Percentiles rank a stretch among this genome's conserved stretches.
Evolutionary conservation across 768 basidiomycete genomes (phyloP).

Genomic region (Russula emetica): DNA sequence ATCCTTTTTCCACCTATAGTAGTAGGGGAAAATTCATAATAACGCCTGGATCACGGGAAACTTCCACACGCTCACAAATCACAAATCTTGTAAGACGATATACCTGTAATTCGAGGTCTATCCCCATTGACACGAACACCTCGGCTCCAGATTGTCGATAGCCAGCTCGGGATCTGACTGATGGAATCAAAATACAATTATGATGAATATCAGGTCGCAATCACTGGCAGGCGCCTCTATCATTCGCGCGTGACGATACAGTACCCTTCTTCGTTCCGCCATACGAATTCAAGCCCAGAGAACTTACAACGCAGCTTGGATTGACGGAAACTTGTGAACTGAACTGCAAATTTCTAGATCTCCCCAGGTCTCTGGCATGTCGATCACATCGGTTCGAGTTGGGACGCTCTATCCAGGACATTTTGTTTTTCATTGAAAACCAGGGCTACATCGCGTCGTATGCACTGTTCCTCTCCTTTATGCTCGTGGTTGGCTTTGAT

Average conservation of each 20-base stretch:
- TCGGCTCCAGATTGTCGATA: constrained; percentile 94
- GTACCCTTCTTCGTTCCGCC: constrained; percentile 93
- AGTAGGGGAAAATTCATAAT: too few relatives aligned
- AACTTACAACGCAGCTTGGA: constrained; percentile 64
- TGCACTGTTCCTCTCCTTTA: constrained; percentile 31
- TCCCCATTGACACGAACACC: constrained; percentile 59
- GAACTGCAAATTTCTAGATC: constrained; percentile 82
- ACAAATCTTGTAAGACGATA: too few relatives aligned
- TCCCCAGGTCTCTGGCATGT: constrained; percentile 87
- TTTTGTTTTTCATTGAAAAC: constrained; percentile 97
- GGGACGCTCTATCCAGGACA: constrained; percentile 95
- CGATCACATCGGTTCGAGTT: constrained; percentile 76
- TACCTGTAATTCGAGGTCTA: not conserved
- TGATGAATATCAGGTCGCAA: not conserved
- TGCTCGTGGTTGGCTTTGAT: not conserved
- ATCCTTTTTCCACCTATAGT: too few relatives aligned
- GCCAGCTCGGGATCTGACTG: constrained; percentile 81
- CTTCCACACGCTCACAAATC: too few relatives aligned
- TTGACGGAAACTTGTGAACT: constrained; percentile 95
- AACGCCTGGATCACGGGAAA: too few relatives aligned
- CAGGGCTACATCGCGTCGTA: constrained; percentile 89
- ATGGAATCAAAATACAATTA: constrained; percentile 75
- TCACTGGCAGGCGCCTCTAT: constrained; percentile 44
- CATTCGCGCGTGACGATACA: constrained; percentile 61
- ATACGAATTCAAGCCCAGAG: constrained; percentile 80